Conservation (phyloP, 306 rosid species). For the Ceratonia siliqua region DNA sequence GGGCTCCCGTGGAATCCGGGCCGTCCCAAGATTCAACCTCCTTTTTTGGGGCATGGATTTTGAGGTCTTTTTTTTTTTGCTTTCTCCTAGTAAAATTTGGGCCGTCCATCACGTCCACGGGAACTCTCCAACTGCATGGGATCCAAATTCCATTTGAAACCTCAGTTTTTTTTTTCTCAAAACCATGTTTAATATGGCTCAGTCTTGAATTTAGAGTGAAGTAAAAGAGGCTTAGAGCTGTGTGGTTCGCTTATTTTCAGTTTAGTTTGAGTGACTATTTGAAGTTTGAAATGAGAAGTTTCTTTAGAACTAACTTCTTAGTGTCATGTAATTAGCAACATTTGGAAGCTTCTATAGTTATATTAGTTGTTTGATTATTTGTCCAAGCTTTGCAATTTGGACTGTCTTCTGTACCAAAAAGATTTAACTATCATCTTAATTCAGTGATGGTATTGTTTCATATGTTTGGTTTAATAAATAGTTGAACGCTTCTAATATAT, state of each 20-base stretch:
- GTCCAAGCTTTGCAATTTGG: conserved; percentile 23
- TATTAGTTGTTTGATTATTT: conserved; percentile 7
- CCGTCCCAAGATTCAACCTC: no score
- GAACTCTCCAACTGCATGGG: no score
- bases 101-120: no score
- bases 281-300: conserved; percentile 18
- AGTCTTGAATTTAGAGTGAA: conserved; percentile 14
- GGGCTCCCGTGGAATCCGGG: no score
- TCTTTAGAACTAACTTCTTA: conserved; percentile 5
- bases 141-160: conserved; percentile 28
- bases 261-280: conserved; percentile 12
- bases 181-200: conserved; percentile 30
- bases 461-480: conserved; percentile 8
- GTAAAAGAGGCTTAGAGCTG: conserved; percentile 4
- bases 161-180: conserved; percentile 12
- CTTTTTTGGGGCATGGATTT: no score
- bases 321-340: conserved; percentile 7
- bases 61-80: no score
- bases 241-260: conserved; percentile 12
- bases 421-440: conserved; percentile 14
- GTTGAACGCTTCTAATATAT: neutral
- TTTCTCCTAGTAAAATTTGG: no score
- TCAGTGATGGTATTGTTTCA: conserved; percentile 12
- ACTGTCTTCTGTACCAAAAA: neutral
- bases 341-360: neutral